Base-by-base conservation (phyloP, 164 flowering plant genomes). In the Piper betle region DNA sequence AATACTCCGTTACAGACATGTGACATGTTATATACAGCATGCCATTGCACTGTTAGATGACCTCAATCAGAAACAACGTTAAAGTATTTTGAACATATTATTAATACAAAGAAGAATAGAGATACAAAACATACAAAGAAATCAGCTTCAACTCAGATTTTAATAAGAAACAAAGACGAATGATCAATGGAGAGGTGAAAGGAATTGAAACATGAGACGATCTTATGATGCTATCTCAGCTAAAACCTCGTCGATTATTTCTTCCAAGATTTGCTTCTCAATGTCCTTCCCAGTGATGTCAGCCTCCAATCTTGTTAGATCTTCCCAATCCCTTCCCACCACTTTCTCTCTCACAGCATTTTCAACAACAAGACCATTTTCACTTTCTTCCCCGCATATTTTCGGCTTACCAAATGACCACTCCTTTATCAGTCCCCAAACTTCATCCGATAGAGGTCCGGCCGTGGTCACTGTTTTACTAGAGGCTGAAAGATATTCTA, bases 241-340 rank as follows among this genome's bases (percentile, higher is more conserved):
- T 66, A 84, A 73, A 56, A 86, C 75, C 69, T 93, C 99, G 42
- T 10, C 33, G 56, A 93, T 71, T 62, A 90, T 77, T 68, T 90
- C 97, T 63, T 82, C 82, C 48, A 90, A 70, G 76, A 93, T 67
- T 66, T 71, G 74, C 67, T 72, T 68, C 68, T 83, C 91, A 37
- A 90, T 79, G 67, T 84, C 88, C 58, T 68, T 81, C 18, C 89
- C 86, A 33, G 84, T 59, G 62, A 65, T 67, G 63, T 88, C 85
- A 33, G 77, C 52, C 73, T 88, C 84, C 66, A 71, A 18, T 58
- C 71, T 69, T 71, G 81, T 64, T 39, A 67, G 60, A 53, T 80
- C 86, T 20, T 1, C 62, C 96, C 96, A 89, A 39, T 78, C 79
- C 69, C 66, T 76, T 10, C 89, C 94, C 33, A 70, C 80, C 50